Conservation (phyloP, 768 basidiomycete species). For the Tephrocybe sp. region DNA sequence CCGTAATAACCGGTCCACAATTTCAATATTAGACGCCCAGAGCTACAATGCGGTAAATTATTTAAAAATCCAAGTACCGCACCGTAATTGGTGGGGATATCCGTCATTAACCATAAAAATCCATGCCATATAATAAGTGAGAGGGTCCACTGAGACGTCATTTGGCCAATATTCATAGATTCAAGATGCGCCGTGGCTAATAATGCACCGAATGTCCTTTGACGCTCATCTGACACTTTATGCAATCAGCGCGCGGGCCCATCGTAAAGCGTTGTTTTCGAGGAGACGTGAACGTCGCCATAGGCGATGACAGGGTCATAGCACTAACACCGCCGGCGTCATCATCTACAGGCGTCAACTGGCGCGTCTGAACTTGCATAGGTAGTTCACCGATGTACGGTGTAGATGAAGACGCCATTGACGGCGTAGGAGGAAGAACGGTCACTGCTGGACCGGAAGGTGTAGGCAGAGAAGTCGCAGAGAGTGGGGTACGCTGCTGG, state of each 20-base stretch:
- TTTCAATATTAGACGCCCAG: too few species aligned
- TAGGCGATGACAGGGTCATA: constrained; percentile 20
- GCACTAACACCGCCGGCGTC: not conserved
- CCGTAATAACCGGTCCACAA: too few species aligned
- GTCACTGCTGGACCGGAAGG: constrained; percentile 23
- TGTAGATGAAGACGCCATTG: constrained; percentile 19
- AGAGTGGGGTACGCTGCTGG: constrained; percentile 12
- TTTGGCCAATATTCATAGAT: too few species aligned
- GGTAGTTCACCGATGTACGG: constrained; percentile 18
- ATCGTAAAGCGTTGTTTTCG: constrained; percentile 59
- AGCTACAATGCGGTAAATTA: too few species aligned
- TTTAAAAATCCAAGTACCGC: too few species aligned
- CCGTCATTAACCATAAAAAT: too few species aligned
- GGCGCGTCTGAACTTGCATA: constrained; percentile 4
- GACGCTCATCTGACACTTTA: constrained; percentile 62
- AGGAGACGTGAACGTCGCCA: constrained; percentile 16
- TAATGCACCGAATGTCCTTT: constrained; percentile 75
- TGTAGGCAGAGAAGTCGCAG: constrained; percentile 5
- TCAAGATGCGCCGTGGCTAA: constrained; percentile 1
- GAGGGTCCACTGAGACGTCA: too few species aligned
- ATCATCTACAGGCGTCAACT: constrained; percentile 13
- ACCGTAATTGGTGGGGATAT: too few species aligned
- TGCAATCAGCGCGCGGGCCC: constrained; percentile 70
- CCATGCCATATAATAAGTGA: too few species aligned
- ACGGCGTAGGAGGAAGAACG: constrained; percentile 29